Evolutionary conservation across 1,139 yeast genomes (phyloP).

Genomic region (Blastobotrys raffinosifermentans): DNA sequence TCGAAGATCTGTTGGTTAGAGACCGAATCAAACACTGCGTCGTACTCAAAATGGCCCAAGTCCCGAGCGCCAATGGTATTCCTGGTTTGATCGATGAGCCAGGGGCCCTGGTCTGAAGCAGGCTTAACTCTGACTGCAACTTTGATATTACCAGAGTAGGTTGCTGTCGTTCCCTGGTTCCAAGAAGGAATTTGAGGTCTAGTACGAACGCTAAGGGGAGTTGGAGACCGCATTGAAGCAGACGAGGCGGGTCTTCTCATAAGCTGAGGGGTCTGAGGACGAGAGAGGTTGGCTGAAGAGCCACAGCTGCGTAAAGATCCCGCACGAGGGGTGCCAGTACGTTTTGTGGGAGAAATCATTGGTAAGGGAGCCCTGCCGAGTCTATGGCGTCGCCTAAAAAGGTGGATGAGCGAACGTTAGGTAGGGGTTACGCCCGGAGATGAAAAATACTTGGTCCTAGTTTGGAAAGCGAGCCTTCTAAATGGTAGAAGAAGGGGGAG

Average conservation of each 20-base stretch:
- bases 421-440: too few relatives aligned
- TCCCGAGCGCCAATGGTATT: conserved; percentile 26
- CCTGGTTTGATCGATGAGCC: conserved; percentile 24
- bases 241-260: conserved; percentile 26
- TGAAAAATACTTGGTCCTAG: too few relatives aligned
- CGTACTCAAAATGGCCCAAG: conserved; percentile 54
- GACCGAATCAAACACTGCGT: conserved; percentile 58
- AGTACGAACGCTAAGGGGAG: conserved; percentile 19
- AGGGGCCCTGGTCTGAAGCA: conserved; percentile 12
- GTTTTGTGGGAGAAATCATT: conserved; percentile 12
- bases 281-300: conserved; percentile 9
- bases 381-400: too few relatives aligned
- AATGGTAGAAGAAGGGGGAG: too few relatives aligned
- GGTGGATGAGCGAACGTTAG: too few relatives aligned
- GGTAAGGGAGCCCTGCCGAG: too few relatives aligned
- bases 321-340: too few relatives aligned
- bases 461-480: too few relatives aligned
- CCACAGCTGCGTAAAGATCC: conserved; percentile 8
- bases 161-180: conserved; percentile 6
- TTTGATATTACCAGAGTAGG: conserved; percentile 32
- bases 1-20: conserved; percentile 58
- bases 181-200: conserved; percentile 22
- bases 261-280: conserved; percentile 27
- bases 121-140: conserved; percentile 35
- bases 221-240: conserved; percentile 26